phyloP scores from a whole-genome alignment of 495 filamentous ascomycete genomes.

The Lophiotrema nucula region DNA sequence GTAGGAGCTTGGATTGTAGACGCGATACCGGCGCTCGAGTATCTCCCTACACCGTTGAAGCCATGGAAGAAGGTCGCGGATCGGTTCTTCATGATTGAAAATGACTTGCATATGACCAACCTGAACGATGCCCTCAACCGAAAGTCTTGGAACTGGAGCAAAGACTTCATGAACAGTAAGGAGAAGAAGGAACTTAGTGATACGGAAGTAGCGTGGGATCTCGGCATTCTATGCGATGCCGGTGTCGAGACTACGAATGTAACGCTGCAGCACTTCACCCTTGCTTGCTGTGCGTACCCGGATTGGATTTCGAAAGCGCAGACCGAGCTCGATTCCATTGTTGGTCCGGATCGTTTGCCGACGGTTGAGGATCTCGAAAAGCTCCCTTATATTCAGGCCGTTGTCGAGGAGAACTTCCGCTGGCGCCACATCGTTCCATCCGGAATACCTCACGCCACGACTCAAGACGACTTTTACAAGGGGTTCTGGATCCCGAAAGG shows the following conservation, averaged over 20 bases:
- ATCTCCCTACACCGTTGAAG: constrained; percentile 37
- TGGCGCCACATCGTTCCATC: constrained; percentile 5
- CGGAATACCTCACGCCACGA: constrained; percentile 17
- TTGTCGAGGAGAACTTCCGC: constrained; percentile 15
- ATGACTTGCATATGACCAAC: constrained; percentile 19
- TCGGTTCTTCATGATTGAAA: constrained; percentile 26
- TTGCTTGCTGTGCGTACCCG: constrained; percentile 4
- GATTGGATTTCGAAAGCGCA: constrained; percentile 3
- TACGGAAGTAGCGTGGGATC: not conserved
- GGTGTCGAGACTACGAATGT: constrained; percentile 5
- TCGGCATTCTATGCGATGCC: constrained; percentile 14
- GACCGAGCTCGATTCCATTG: constrained; percentile 6
- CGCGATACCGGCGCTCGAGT: constrained; percentile 40
- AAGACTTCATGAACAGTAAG: constrained; percentile 10
- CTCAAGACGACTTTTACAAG: constrained; percentile 6
- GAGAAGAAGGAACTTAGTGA: constrained; percentile 9
- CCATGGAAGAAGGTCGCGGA: constrained; percentile 41
- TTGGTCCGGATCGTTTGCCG: constrained; percentile 4
- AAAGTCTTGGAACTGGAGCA: constrained; percentile 14
- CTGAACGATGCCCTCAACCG: constrained; percentile 10
- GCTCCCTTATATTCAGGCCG: constrained; percentile 12
- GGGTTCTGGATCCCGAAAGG: constrained; percentile 11
- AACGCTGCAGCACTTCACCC: not conserved
- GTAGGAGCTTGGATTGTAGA: constrained; percentile 40
- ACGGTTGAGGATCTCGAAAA: constrained; percentile 4